Evolutionary conservation across 306 rosid species (phyloP).

Genomic region (Oxytropis ochrocephala): DNA sequence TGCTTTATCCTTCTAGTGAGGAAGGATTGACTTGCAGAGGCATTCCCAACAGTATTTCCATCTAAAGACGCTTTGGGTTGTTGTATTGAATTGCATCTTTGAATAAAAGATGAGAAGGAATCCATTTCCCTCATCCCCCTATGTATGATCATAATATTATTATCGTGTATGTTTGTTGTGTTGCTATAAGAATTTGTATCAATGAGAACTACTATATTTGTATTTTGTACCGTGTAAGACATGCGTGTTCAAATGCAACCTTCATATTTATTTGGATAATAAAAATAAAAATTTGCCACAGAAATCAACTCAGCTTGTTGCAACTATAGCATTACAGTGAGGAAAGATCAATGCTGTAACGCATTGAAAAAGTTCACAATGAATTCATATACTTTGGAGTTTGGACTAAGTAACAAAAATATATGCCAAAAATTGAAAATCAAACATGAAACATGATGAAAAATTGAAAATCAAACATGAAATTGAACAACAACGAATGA

Average conservation of each 20-base stretch:
- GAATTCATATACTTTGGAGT: too few relatives aligned
- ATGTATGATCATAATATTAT: not conserved
- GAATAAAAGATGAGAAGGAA: not conserved
- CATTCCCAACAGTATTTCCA: constrained; percentile 71
- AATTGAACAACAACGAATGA: too few relatives aligned
- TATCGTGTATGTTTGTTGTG: not conserved
- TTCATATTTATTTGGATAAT: not conserved
- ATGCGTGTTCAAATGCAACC: not conserved
- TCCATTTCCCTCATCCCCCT: not conserved
- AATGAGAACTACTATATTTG: not conserved
- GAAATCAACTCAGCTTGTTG: too few relatives aligned
- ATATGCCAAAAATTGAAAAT: too few relatives aligned
- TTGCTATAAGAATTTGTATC: not conserved
- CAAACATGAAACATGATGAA: too few relatives aligned
- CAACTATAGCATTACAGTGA: too few relatives aligned
- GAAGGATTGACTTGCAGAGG: constrained; percentile 65
- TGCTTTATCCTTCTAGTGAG: constrained; percentile 63
- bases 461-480: too few relatives aligned
- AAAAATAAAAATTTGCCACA: too few relatives aligned
- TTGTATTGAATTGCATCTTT: not conserved
- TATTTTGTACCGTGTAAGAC: not conserved
- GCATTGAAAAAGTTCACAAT: too few relatives aligned
- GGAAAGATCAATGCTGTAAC: too few relatives aligned
- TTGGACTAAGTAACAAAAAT: too few relatives aligned
- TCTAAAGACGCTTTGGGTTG: not conserved